Evolutionary conservation across 2,329 filamentous ascomycete genomes (phyloP), one percentile per base, ranked within the genome.

Genomic region (Aspergillus novofumigatus): DNA sequence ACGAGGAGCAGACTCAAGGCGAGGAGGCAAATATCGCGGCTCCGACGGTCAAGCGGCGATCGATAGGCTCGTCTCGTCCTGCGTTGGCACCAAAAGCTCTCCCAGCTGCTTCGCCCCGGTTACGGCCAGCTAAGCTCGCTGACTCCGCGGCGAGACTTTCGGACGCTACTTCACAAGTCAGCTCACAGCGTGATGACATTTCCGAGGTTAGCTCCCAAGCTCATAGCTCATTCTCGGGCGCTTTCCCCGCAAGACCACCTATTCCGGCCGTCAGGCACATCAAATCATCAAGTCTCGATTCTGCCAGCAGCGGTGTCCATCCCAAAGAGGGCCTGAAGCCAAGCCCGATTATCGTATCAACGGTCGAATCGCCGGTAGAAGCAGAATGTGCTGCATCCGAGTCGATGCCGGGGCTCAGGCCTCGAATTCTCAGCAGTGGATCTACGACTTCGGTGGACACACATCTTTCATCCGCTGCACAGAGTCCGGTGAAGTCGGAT

Each of bases 401-500:
- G 9, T 61, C 66, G n/a, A 60, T 68, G 23, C 67, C 67, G 17
- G 58, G 58, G 10, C 62, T 56, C 14, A 60, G 68, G 20, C 69
- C 69, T 26, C 69, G 71, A 3, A 62, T 74, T 11, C 69, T 71
- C 52, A 73, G 72, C 57, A 71, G 72, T 52, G 67, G 67, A 32
- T 71, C 69, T 17, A 64, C 67, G 3, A 57, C 66, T 9, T 71
- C 72, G 0, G 62, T 64, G 1, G 69, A 81, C 77, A 61, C 75
- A 75, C 44, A 74, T 57, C 65, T 62, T 42, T 71, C 67, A 3
- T 79, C 82, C 2, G 5, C 14, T 51, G 88, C 85, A 20, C 65
- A 89, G 83, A 71, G 80, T 79, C 50, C 78, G 71, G 29, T 77
- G 75, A 65, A 72, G 67, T 59, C 70, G 68, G 72, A 80, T 61